Evolutionary conservation across 2,329 filamentous ascomycete genomes (phyloP), one percentile per base, ranked within the genome.

Genomic region (Calonectria hongkongensis): DNA sequence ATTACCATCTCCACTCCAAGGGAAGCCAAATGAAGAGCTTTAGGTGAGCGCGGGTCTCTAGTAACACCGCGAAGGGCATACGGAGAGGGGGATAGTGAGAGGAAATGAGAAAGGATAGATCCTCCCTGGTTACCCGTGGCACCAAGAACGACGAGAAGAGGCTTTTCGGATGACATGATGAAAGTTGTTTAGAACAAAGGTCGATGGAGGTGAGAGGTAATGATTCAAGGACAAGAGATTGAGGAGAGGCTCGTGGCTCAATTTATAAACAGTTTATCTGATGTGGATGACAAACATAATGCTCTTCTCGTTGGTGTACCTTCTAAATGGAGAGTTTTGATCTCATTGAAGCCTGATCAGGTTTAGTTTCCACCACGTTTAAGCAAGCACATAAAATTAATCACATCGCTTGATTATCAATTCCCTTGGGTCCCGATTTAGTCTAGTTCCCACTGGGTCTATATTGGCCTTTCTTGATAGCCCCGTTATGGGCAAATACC

Each of bases 141-240:
- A 8, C 50, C 50, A 54, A 54, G 27, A 9, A 54, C 50, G 27
- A 54, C 27, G 15, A 54, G 78, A 81, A 47, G 3, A 21, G 43
- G 43, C 43, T 47, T 47, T 21, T 10, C 7, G 4, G 43, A 47
- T 5, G 43, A 47, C 43, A 47, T 47, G 43, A 21, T 47, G 18
- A 47, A 4, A n/a, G 6, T 21, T 47, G 8, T 47, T 10, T 47
- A 3, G 21, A 47, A 21, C 1, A 47, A 21, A 21, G 4, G 3
- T 47, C 16, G 9, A 8, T 25, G 2, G n/a, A 21, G n/a, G 6
- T 21, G 7, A 47, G n/a, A 21, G n/a, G 6, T 21, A n/a, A 21
- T 47, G 43, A 47, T 21, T 21, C 9, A 9, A 9, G 9, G 43
- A 43, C 21, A 8, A 9, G 5, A 47, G 2, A 21, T 21, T 47